Evolutionary conservation across 768 basidiomycete genomes (phyloP).

Genomic region (Suillus luteus): DNA sequence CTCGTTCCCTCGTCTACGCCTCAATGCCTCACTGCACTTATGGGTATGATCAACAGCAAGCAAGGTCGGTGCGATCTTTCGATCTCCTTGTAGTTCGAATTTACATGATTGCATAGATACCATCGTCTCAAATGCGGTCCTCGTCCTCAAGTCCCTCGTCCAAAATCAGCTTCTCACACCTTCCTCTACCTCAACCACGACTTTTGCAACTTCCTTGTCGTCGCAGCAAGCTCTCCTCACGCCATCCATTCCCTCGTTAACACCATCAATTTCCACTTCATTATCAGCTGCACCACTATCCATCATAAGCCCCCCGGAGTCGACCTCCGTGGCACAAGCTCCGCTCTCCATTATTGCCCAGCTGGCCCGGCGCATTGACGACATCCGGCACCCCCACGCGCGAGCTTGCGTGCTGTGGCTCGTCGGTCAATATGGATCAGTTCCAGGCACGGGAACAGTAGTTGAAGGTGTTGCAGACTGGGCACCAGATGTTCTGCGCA

Average conservation of each 20-base stretch:
- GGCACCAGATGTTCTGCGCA: conserved; percentile 91
- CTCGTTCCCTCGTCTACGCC: conserved; percentile 66
- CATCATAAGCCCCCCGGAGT: conserved; percentile 23
- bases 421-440: conserved; percentile 81
- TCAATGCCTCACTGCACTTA: conserved; percentile 75
- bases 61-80: conserved; percentile 52
- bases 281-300: conserved; percentile 11
- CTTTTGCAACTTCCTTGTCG: conserved; percentile 1
- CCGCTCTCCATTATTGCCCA: conserved; percentile 74
- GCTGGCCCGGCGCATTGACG: conserved; percentile 76
- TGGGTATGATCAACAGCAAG: conserved; percentile 75
- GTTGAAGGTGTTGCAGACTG: conserved; percentile 68
- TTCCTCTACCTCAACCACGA: conserved; percentile 28
- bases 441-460: conserved; percentile 32
- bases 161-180: conserved; percentile 58
- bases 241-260: conserved; percentile 16
- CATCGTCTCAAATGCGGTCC: conserved; percentile 77
- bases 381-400: conserved; percentile 77
- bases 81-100: background rate
- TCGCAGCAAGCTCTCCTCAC: conserved; percentile 16
- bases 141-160: conserved; percentile 84
- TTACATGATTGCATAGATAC: conserved; percentile 50
- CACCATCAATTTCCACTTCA: background rate
- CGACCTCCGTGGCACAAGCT: conserved; percentile 30
- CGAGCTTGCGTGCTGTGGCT: conserved; percentile 91